Base-by-base conservation (phyloP, 331 rosid genomes). In the Rosa hybrid region DNA sequence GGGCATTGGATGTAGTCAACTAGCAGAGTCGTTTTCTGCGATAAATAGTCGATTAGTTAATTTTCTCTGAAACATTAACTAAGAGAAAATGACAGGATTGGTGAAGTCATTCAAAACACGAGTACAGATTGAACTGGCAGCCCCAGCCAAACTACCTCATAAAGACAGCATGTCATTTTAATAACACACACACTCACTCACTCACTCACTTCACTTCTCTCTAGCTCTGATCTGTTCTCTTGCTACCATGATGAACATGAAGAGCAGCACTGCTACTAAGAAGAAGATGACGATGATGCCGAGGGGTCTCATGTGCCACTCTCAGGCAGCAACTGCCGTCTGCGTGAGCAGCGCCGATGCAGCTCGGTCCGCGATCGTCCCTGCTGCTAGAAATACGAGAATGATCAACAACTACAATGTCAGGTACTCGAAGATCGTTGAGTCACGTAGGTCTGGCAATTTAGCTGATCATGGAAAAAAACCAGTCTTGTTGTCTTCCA, bases 251-350 rank as follows among this genome's bases (percentile, higher is more conserved):
- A 86, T 84, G 86, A 88, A 45, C 77, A 81, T 67, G 83, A 89
- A 80, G 20, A 74, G 27, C 45, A 16, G 59, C 38, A 44, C 78
- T 12, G 12, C 69, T 13, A 21, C 18, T 27, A 59, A 77, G 83
- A 78, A 74, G 48, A 68, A 64, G 34, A 81, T 73, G 89, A 87
- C 73, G 64, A 85, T 73, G 78, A 86, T 81, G 83, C 86, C 82
- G 81, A 83, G 82, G 30, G 97, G 97, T 1, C 91, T 94, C 85
- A 92, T 86, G 98, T 94, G 98, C 84, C 95, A 84, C 18, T 89
- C 94, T 63, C 82, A 76, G 41, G 90, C 91, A 5, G 86, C 97
- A 75, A 90, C 97, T 6, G 92, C 97, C 4, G 94, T 91, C 48
- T 94, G 98, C 87, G 83, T 91, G 90, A 83, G 87, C 4, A 83